Base-by-base conservation (phyloP, 2,329 filamentous ascomycete genomes). In the Neonectria sp. region DNA sequence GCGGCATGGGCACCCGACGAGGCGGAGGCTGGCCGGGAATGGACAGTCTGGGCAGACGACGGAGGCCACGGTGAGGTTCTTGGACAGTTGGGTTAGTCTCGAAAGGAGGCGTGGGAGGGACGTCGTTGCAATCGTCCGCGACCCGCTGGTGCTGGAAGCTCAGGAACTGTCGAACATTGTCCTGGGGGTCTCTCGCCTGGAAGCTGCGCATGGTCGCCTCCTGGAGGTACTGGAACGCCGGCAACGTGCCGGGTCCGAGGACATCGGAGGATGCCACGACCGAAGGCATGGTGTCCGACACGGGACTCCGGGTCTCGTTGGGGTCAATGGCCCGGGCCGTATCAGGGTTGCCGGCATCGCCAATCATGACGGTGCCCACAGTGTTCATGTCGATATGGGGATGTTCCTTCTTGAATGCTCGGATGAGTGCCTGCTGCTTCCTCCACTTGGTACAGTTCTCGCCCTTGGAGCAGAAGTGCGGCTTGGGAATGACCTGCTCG, bases 81-180 rank as follows among this genome's bases (percentile, higher is more conserved):
- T 81, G 80, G 35, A 77, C 79, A 63, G 82, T 75, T 15, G 88
- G 86, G 67, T 87, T 86, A 73, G 91, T 84, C 82, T 93, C 90
- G 72, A 92, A 92, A 4, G 91, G 91, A 17, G 93, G 92, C 8
- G 91, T 91, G 9, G 89, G 89, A 8, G 90, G 89, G n/a, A 92
- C 87, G 60, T 91, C 88, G 68, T 84, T 84, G 49, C 72, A 74
- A 40, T 74, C 73, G 7, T 68, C 70, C 62, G 88, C 86, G 78
- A 79, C 71, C 43, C 93, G 91, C 79, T 73, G 71, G 55, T 75
- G 68, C 58, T 98, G 95, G 79, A 97, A 95, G 77, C 89, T 89
- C 60, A 98, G 88, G 81, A 97, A 98, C 72, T 97, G 94, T 76
- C 93, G 91, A 40, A 98, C 94, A 74, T 95, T 97, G 82, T 98